Conservation (phyloP, 805 yeast species). For the Komagataella populi region DNA sequence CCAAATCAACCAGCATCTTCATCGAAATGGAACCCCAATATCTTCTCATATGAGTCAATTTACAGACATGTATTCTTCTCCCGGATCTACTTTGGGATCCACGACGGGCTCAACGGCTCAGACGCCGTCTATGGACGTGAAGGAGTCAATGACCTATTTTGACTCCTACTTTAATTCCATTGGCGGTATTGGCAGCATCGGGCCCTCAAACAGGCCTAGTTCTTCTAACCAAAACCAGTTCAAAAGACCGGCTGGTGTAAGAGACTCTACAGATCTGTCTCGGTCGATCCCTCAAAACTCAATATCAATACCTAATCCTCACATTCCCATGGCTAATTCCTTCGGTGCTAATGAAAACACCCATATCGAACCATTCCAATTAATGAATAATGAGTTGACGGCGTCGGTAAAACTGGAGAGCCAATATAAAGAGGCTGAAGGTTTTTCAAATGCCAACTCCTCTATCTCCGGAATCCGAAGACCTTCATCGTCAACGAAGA, state of each 20-base stretch:
- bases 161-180: conserved; percentile 1
- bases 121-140: conserved; percentile 8
- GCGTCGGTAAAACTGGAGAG: neutral
- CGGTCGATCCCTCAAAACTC: neutral
- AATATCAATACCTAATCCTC: neutral
- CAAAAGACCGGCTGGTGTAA: neutral
- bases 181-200: neutral
- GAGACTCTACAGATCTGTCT: neutral
- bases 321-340: neutral
- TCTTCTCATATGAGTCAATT: neutral
- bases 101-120: conserved; percentile 6
- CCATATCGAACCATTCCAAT: neutral
- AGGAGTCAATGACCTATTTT: conserved; percentile 2
- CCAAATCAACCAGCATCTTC: neutral
- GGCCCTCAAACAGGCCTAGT: neutral
- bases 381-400: neutral
- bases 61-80: conserved; percentile 6
- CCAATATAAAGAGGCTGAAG: conserved; percentile 6
- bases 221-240: neutral
- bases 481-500: neutral
- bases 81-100: conserved; percentile 10
- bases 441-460: conserved; percentile 10
- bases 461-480: conserved; percentile 4
- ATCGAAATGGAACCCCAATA: neutral
- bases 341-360: neutral